Evolutionary conservation across 169 alveolate genomes (phyloP), one percentile per base, ranked within the genome.

Genomic region (Cyclospora cayetanensis): DNA sequence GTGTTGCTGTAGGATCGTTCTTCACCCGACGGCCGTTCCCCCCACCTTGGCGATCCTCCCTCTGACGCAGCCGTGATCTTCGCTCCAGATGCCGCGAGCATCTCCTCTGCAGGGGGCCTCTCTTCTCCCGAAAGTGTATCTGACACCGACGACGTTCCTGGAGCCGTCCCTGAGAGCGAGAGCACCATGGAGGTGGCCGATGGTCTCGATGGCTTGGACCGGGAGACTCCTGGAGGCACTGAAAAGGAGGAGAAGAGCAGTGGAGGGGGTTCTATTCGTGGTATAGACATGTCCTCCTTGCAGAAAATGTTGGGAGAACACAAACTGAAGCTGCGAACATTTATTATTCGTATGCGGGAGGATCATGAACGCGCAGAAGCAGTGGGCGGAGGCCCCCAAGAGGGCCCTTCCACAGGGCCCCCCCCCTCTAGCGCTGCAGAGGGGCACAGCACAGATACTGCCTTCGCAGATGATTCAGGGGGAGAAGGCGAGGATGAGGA

Each of bases 251-350:
- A n/a, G 46, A 74, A 25, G 60, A 68, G 22, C 39, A 68, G 80
- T 29, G 35, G 63, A 20, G 76, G 76, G 34, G 35, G 50, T 50
- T 22, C 63, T 25, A 39, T 91, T 34, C 27, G 43, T 0, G 90
- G 89, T 18, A 15, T 66, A 29, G 88, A 87, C 84, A 66, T 66
- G 86, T 65, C 88, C 11, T 52, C 42, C 3, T 60, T 89, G 74
- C 83, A 92, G 90, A n/a, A 60, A 65, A 74, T 34, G 89, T n/a
- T 92, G 4, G 77, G 39, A 1, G 95, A 86, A n/a, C 93, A 92
- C 74, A 92, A 92, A 70, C 52, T 22, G 77, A 74, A 80, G 89
- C 88, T 92, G 88, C 85, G 95, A n/a, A 60, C 20, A 22, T 92
- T 92, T 35, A 46, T 92, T 9, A 92, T 92, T 25, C 52, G 83